Percentiles rank a stretch among this genome's conserved stretches.
phyloP scores from a whole-genome alignment of 2,329 filamentous ascomycete genomes.

The Ilyonectria sp. region DNA sequence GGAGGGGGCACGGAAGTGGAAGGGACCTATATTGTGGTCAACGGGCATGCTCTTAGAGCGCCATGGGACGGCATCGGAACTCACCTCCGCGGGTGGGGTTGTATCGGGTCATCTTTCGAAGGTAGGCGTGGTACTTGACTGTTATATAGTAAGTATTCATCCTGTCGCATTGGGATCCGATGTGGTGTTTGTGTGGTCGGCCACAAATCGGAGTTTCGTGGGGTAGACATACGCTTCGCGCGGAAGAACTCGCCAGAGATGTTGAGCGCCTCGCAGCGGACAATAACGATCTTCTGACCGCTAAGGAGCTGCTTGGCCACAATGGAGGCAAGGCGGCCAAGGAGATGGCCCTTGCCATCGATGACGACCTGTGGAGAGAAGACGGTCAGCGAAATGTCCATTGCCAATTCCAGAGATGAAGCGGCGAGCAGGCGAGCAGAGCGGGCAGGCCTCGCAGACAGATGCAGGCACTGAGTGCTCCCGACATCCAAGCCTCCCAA shows the following conservation, averaged over 20 bases:
- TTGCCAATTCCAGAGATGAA: slow-evolving; percentile 30
- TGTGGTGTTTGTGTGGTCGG: slow-evolving; percentile 39
- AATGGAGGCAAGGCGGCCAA: slow-evolving; percentile 97
- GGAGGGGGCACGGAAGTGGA: slow-evolving; percentile 99
- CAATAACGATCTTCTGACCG: slow-evolving; percentile 99
- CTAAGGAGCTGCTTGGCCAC: slow-evolving; percentile 99
- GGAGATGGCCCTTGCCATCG: slow-evolving; percentile 99
- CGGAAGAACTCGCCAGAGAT: slow-evolving; percentile 99
- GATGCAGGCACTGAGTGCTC: slow-evolving; percentile 30
- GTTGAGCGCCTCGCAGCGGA: slow-evolving; percentile 99
- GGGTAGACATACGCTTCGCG: slow-evolving; percentile 91
- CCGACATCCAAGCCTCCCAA: slow-evolving; percentile 35
- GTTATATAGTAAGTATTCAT: slow-evolving; percentile 65
- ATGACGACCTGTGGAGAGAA: slow-evolving; percentile 83
- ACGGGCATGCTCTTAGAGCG: slow-evolving; percentile 52
- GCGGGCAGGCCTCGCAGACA: slow-evolving; percentile 21
- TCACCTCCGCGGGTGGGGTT: slow-evolving; percentile 98
- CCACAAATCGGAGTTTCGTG: slow-evolving; percentile 39
- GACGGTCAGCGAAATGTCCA: slow-evolving; percentile 43
- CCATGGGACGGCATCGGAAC: slow-evolving; percentile 53
- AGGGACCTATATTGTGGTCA: slow-evolving; percentile 78
- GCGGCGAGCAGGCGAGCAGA: slow-evolving; percentile 28
- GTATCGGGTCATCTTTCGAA: slow-evolving; percentile 99
- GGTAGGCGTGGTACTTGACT: slow-evolving; percentile 99
- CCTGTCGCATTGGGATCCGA: slow-evolving; percentile 24